A percentile compares a stretch with the other conserved stretches of the same genome.
Evolutionary conservation across 345 rosid genomes (phyloP).

Genomic region (Barbarea vulgaris): DNA sequence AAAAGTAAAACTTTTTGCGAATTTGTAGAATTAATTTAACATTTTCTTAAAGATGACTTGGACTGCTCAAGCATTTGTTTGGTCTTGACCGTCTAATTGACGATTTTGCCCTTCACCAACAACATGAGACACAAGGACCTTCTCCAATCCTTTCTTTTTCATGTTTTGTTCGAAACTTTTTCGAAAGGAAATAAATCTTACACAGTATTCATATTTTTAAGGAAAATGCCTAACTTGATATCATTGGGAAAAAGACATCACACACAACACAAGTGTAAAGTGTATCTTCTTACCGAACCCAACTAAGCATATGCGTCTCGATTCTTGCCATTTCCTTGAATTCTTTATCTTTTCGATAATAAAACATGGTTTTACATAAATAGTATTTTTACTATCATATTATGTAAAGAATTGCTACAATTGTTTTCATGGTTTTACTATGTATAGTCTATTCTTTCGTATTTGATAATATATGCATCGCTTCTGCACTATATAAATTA

Average conservation of each 20-base stretch:
- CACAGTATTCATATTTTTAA: not conserved
- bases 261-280: constrained; percentile 4
- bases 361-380: not conserved
- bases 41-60: not conserved
- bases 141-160: constrained; percentile 15
- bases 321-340: constrained; percentile 12
- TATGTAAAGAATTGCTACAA: not conserved
- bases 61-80: not conserved
- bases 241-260: constrained; percentile 13
- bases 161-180: constrained; percentile 17
- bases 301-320: constrained; percentile 21
- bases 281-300: constrained; percentile 13
- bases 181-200: not conserved
- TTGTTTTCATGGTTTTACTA: not conserved
- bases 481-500: not conserved
- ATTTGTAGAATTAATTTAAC: not conserved
- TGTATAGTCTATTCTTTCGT: not conserved
- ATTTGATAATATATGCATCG: not conserved
- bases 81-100: not conserved
- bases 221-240: not conserved
- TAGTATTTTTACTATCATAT: not conserved
- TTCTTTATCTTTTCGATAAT: not conserved
- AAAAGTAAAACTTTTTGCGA: not conserved
- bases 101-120: constrained; percentile 28
- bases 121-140: not conserved